A percentile compares a stretch with the other conserved stretches of the same genome.
Conservation (phyloP, 1,139 yeast genomes). For the Candida glucosophila region DNA sequence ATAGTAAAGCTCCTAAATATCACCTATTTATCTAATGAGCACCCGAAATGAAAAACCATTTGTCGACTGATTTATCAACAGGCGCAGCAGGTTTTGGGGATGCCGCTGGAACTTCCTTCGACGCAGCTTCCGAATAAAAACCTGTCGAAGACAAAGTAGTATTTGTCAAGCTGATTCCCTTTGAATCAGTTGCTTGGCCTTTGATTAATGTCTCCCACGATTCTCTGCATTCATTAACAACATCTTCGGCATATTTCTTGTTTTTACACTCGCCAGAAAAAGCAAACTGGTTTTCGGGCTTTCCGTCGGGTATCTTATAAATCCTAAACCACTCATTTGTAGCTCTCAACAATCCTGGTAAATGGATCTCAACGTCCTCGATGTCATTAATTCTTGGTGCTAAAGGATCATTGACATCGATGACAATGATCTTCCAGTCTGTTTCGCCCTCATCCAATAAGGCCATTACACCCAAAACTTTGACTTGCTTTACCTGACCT, state of each 20-base stretch:
- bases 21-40: constrained; percentile 43
- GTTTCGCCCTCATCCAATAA: constrained; percentile 95
- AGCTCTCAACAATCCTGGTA: constrained; percentile 81
- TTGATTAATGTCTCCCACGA: constrained; percentile 68
- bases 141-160: constrained; percentile 59
- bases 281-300: constrained; percentile 80
- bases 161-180: constrained; percentile 61
- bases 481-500: constrained; percentile 76
- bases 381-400: constrained; percentile 69
- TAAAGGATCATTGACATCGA: constrained; percentile 74
- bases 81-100: constrained; percentile 77
- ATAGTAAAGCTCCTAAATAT: no score
- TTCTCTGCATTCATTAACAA: constrained; percentile 66
- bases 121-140: constrained; percentile 40
- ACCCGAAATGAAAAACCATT: constrained; percentile 98
- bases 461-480: constrained; percentile 88
- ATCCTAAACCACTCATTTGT: constrained; percentile 92
- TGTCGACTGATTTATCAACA: constrained; percentile 92
- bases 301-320: constrained; percentile 92
- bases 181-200: constrained; percentile 41
- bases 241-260: constrained; percentile 60
- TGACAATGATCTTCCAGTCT: constrained; percentile 92
- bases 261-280: constrained; percentile 73
- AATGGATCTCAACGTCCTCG: constrained; percentile 69
- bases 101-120: constrained; percentile 56